These are phyloP conservation scores for Marsdenia floribunda DNA, from an alignment of 257 asterid genomes.

Conservation along the genomic window DNA sequence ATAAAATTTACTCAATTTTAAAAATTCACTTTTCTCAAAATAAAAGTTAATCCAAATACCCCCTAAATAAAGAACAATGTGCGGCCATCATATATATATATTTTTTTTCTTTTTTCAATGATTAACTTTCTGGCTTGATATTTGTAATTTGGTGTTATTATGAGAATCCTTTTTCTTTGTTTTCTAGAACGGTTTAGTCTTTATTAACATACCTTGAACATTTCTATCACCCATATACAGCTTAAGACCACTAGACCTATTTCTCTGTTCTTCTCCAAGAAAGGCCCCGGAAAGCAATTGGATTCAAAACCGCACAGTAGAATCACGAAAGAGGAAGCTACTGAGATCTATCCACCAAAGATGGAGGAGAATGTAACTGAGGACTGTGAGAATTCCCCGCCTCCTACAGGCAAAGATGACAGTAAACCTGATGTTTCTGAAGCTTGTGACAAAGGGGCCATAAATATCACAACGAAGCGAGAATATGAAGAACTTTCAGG, in stretches of 20 bases:
- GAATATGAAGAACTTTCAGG: slow-evolving; percentile 27
- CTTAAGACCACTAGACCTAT: slow-evolving; percentile 57
- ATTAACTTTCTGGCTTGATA: not conserved
- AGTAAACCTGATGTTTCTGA: slow-evolving; percentile 9
- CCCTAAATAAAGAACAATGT: not conserved
- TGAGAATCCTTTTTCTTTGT: too few relatives aligned
- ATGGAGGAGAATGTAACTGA: slow-evolving; percentile 32
- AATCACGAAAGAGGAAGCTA: slow-evolving; percentile 29
- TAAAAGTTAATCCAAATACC: too few relatives aligned
- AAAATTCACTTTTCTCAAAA: too few relatives aligned
- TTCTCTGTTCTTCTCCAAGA: slow-evolving; percentile 68
- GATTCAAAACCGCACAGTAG: slow-evolving; percentile 28
- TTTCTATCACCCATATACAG: slow-evolving; percentile 39
- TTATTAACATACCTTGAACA: not conserved
- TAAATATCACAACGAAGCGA: slow-evolving; percentile 28
- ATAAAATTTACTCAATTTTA: too few relatives aligned
- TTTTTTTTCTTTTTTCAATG: not conserved
- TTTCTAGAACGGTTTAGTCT: not conserved
- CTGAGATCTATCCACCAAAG: slow-evolving; percentile 23
- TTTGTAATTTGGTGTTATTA: not conserved
- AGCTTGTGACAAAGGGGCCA: slow-evolving; percentile 15
- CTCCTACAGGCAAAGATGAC: slow-evolving; percentile 13
- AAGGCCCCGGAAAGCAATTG: slow-evolving; percentile 24
- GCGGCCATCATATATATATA: not conserved
- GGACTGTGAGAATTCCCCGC: slow-evolving; percentile 17